Base-by-base conservation (phyloP, 441 rosid species). In the Capsella rubella region DNA sequence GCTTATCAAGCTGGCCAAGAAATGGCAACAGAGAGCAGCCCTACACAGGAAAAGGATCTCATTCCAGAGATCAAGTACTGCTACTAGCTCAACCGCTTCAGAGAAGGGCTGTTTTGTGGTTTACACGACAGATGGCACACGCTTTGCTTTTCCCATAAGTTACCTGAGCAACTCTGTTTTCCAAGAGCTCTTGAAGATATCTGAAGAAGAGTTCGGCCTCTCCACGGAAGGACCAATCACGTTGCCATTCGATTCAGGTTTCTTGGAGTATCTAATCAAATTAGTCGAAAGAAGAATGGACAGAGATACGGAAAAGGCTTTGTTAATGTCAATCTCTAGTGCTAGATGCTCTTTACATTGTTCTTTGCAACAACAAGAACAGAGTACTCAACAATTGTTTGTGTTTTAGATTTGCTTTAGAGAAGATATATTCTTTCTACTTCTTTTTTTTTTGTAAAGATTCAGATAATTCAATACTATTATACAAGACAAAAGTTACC, bases 161-260 rank as follows among this genome's bases (percentile, higher is more conserved):
- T 59, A 70, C 11, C 53, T 71, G 3, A 51, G 35, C 15, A 40
- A 42, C 69, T 40, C 69, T 52, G 34, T 84, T 27, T 50, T 84
- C 21, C 39, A 34, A n/a, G 71, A 81, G 52, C 80, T 87, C n/a
- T 77, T 87, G 29, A 80, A 58, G 21, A 16, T 82, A 56, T 71
- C 90, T 3, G 81, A 82, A 52, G 85, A 84, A 16, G 86, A 79
- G 78, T 82, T 76, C 25, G 86, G 89, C 7, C 54, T 81, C 27
- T 16, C 82, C 0, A 59, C 74, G 0, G 61, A 77, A 13, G 51
- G 63, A 68, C 63, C 72, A 40, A 75, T 78, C 25, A 78, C 69
- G 0, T 69, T 82, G 59, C 81, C 81, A 31, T 76, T 76, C 7
- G 78, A 82, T 54, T 73, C 76, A 1, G 50, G 12, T 43, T 73